These are phyloP conservation scores for Coemansia sp. DNA, from an alignment of 192 early-diverging fungal genomes.

Conservation along the genomic window DNA sequence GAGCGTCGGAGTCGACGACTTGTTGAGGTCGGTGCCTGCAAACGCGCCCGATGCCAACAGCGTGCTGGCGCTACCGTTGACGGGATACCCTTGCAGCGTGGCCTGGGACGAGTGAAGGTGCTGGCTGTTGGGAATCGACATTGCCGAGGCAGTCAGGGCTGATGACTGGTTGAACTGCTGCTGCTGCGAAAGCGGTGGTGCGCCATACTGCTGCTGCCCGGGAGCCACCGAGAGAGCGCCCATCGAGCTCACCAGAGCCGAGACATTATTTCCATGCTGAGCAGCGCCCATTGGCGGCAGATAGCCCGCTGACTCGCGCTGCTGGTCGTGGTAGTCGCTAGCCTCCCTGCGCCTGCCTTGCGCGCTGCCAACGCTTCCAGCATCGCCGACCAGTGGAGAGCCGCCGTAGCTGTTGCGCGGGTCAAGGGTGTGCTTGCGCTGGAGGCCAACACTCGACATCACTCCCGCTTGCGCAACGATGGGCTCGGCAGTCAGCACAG, in stretches of 20 bases:
- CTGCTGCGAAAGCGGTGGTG: constrained; percentile 3
- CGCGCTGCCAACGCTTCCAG: neutral
- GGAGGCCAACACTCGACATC: neutral
- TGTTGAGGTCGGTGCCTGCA: neutral
- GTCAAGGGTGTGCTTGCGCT: constrained; percentile 3
- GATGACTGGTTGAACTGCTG: constrained; percentile 1
- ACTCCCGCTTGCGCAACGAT: neutral
- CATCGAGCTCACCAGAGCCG: constrained; percentile 35
- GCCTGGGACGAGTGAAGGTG: constrained; percentile 16
- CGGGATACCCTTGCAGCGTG: constrained; percentile 4
- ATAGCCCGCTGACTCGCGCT: constrained; percentile 5
- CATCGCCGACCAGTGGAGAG: constrained; percentile 1
- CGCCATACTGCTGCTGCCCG: neutral
- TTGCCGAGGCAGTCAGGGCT: constrained; percentile 12
- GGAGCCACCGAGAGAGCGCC: constrained; percentile 23
- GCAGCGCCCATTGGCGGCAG: constrained; percentile 4
- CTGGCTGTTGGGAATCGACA: neutral
- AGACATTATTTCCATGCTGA: constrained; percentile 12
- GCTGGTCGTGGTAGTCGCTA: constrained; percentile 7
- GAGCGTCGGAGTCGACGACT: constrained; percentile 9
- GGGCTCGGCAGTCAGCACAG: constrained; percentile 16
- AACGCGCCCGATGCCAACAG: neutral
- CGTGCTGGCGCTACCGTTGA: constrained; percentile 3
- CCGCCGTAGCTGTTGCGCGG: constrained; percentile 5
- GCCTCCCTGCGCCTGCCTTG: constrained; percentile 7